Conservation (phyloP, 257 asterid genomes). For the Forsythia viridissima region DNA sequence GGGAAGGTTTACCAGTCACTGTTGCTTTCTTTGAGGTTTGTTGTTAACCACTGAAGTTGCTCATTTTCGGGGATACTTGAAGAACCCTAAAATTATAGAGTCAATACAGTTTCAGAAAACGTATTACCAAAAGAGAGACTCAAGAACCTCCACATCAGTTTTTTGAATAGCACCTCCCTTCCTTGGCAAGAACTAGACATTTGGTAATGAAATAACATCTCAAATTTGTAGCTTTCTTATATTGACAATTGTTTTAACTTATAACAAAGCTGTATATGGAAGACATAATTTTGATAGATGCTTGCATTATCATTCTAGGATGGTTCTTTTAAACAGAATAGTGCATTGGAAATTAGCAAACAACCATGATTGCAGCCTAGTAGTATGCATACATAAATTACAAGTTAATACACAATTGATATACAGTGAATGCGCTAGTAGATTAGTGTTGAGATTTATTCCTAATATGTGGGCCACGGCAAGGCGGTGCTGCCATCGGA, state of each 20-base stretch:
- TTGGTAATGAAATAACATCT: background rate
- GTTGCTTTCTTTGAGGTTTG: conserved; percentile 44
- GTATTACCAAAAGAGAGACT: background rate
- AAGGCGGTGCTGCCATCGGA: too few relatives aligned
- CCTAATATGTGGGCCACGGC: too few relatives aligned
- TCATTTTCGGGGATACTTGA: conserved; percentile 30
- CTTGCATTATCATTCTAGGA: too few relatives aligned
- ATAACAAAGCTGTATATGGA: too few relatives aligned
- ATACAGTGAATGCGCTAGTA: too few relatives aligned
- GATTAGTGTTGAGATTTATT: too few relatives aligned
- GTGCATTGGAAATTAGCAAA: too few relatives aligned
- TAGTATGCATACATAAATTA: too few relatives aligned
- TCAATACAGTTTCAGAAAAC: background rate
- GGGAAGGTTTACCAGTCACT: conserved; percentile 48
- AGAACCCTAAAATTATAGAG: conserved; percentile 38
- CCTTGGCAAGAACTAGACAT: background rate
- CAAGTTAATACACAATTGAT: too few relatives aligned
- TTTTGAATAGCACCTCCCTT: background rate
- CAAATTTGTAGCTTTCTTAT: background rate
- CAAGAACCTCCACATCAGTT: background rate
- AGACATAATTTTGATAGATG: too few relatives aligned
- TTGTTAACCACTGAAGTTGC: conserved; percentile 51
- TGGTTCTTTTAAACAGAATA: too few relatives aligned
- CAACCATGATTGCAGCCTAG: too few relatives aligned
- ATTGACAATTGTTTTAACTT: background rate